Evolutionary conservation across 1,139 yeast genomes (phyloP).

Genomic region (Hyphopichia burtonii): DNA sequence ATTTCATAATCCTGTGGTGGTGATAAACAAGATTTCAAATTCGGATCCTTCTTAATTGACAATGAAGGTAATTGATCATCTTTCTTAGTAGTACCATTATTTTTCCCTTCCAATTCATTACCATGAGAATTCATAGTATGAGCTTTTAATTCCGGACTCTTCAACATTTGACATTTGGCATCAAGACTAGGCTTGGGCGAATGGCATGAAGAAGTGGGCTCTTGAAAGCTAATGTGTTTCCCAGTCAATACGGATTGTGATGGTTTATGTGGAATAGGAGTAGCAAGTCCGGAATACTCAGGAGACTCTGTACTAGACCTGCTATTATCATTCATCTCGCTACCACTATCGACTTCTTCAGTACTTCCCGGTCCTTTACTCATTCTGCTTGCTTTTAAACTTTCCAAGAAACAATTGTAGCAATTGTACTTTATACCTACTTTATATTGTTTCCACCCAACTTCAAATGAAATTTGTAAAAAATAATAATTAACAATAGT

Average conservation of each 20-base stretch:
- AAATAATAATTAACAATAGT: too few species aligned
- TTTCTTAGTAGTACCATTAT: too few species aligned
- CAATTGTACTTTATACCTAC: too few species aligned
- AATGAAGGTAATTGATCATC: background rate
- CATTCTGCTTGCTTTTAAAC: too few species aligned
- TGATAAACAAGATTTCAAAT: slow-evolving; percentile 24
- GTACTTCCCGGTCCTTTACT: too few species aligned
- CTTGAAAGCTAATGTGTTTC: slow-evolving; percentile 1
- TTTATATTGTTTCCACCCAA: too few species aligned
- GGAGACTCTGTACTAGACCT: background rate
- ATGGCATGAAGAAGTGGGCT: background rate
- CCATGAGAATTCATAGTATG: background rate
- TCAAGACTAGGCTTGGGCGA: slow-evolving; percentile 2
- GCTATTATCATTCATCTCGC: background rate
- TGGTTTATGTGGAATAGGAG: slow-evolving; percentile 3
- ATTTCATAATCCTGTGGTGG: slow-evolving; percentile 8
- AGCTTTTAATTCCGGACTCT: background rate
- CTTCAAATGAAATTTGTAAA: too few species aligned
- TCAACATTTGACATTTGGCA: slow-evolving; percentile 1
- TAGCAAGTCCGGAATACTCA: background rate
- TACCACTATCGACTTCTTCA: too few species aligned
- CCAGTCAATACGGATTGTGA: background rate
- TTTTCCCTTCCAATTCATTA: background rate
- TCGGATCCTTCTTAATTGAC: slow-evolving; percentile 19
- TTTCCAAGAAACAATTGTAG: too few species aligned